These are phyloP conservation scores for Microdochium trichocladiopsis DNA, from an alignment of 2,329 filamentous ascomycete species.

Conservation along the genomic window DNA sequence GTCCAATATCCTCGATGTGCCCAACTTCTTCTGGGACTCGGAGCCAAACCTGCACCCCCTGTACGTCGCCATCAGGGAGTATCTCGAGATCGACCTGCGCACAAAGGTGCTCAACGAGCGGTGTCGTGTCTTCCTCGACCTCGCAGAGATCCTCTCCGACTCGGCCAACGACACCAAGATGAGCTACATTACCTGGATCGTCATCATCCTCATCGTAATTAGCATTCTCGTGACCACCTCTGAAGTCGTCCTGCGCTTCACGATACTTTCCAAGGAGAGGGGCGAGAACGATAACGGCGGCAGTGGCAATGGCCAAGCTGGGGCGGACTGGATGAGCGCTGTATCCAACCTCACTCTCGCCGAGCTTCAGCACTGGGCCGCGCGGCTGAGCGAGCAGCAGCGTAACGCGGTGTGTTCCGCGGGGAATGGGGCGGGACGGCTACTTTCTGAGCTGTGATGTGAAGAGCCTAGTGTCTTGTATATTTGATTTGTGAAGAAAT, in stretches of 20 bases:
- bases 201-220: constrained; percentile 87
- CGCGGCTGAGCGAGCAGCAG: constrained; percentile 16
- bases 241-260: constrained; percentile 83
- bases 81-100: constrained; percentile 92
- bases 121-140: constrained; percentile 90
- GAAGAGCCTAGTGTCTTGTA: neutral
- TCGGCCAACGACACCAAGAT: constrained; percentile 91
- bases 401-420: constrained; percentile 15
- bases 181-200: constrained; percentile 95
- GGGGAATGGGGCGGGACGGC: neutral
- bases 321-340: neutral
- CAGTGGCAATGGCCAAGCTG: constrained; percentile 1
- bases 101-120: constrained; percentile 97
- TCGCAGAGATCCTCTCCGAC: constrained; percentile 91
- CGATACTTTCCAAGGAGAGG: constrained; percentile 51
- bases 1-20: constrained; percentile 91
- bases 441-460: neutral
- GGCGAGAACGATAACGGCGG: constrained; percentile 12
- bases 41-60: constrained; percentile 92
- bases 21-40: constrained; percentile 97
- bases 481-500: too few species aligned
- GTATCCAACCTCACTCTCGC: constrained; percentile 18
- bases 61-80: constrained; percentile 90
- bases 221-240: constrained; percentile 87
- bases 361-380: constrained; percentile 19